Evolutionary conservation across 129 eudicot species (phyloP).

Genomic region (Chrysanthemum lavandulifolium): DNA sequence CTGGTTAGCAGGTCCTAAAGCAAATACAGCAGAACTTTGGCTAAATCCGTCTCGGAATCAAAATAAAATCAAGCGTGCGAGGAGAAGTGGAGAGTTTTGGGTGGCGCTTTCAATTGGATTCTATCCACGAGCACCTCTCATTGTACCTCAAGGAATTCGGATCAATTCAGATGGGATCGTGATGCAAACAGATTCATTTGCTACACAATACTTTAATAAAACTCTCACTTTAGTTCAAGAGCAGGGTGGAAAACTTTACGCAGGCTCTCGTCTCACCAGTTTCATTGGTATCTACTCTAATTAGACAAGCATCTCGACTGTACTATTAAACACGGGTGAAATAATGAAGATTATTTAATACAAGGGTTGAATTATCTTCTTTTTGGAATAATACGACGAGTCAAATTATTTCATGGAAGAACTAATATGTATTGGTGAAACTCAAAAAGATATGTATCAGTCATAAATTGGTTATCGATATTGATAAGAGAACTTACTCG

Average conservation of each 20-base stretch:
- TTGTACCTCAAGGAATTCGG: constrained; percentile 17
- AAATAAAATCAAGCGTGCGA: constrained; percentile 17
- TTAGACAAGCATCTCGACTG: too few relatives aligned
- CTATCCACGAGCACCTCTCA: neutral
- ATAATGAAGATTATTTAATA: too few relatives aligned
- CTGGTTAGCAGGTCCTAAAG: constrained; percentile 18
- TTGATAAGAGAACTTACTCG: too few relatives aligned
- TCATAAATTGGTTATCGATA: too few relatives aligned
- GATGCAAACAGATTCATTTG: constrained; percentile 21
- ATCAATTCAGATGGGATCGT: constrained; percentile 11
- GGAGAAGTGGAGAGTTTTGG: constrained; percentile 23
- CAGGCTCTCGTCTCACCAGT: too few relatives aligned
- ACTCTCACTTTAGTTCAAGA: constrained; percentile 20
- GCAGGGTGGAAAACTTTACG: neutral
- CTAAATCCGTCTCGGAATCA: constrained; percentile 13
- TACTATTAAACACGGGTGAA: too few relatives aligned
- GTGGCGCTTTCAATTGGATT: constrained; percentile 18
- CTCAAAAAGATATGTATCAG: too few relatives aligned
- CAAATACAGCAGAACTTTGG: constrained; percentile 24
- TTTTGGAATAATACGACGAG: too few relatives aligned
- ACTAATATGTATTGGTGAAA: too few relatives aligned
- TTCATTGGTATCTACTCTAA: too few relatives aligned
- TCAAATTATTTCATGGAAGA: too few relatives aligned
- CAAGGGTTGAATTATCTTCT: too few relatives aligned
- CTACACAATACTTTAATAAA: constrained; percentile 2